Base-by-base conservation (phyloP, 306 rosid genomes). In the Quercus glauca region DNA sequence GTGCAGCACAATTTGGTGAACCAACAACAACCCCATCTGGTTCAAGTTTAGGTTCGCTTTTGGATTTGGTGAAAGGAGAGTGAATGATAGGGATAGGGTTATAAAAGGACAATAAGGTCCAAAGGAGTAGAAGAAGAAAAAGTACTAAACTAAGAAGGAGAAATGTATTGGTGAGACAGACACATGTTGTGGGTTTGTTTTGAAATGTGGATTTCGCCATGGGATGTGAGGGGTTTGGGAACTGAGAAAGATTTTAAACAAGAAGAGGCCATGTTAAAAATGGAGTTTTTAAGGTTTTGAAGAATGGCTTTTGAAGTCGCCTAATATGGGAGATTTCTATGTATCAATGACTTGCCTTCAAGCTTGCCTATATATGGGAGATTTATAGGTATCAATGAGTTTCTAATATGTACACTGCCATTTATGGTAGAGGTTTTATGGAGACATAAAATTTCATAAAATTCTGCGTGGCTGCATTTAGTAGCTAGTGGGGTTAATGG, bases 131-230 rank as follows among this genome's bases (percentile, higher is more conserved):
- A 51, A 86, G 74, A 37, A 65, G 49, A 25, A 73, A 25, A 26
- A 83, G 55, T 28, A 64, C 57, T 57, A 79, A 71, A 15, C 19
- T 18, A 13, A 80, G 29, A 43, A 74, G 73, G 31, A 59, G 73
- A 28, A 78, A 20, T 7, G 33, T 52, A 13, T 75, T 60, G 28
- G 20, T 63, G 65, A 64, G 63, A 57, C 5, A 71, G 29, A 79
- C 20, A 11, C 56, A 77, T 37, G 45, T 37, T 37, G 1, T 37
- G 11, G 77, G 45, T 49, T 63, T 79, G 23, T 69, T 78, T 41
- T 78, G 77, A 9, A 33, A 75, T n/a, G 75, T 59, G 60, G 76
- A n/a, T 74, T 60, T 80, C 17, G 81, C 75, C 85, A 85, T 87
- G 68, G 49, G 61, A 12, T 49, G 15, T 49, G 4, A 49, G 53